Conservation (phyloP, 495 filamentous ascomycete genomes). For the Xylaria palmicola region DNA sequence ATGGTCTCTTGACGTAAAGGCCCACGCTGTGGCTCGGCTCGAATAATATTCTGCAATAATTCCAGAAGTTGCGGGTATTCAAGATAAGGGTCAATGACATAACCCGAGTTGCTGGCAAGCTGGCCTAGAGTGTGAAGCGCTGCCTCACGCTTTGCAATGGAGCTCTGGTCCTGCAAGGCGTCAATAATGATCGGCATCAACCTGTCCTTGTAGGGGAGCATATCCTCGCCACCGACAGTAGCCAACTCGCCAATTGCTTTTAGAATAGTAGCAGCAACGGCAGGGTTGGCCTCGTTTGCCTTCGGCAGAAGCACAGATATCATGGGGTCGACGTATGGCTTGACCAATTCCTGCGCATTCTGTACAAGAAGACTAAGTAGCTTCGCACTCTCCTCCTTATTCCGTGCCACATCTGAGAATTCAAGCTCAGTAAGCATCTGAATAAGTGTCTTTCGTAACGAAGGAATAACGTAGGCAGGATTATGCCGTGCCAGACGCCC, state of each 20-base stretch:
- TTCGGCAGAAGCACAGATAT: slow-evolving; percentile 87
- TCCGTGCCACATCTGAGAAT: slow-evolving; percentile 88
- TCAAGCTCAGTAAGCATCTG: slow-evolving; percentile 94
- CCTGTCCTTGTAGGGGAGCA: slow-evolving; percentile 79
- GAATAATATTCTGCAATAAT: slow-evolving; percentile 89
- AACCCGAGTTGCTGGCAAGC: slow-evolving; percentile 89
- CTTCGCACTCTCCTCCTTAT: slow-evolving; percentile 93
- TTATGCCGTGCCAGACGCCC: slow-evolving; percentile 88
- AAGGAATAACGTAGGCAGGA: slow-evolving; percentile 95
- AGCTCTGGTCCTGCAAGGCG: slow-evolving; percentile 88
- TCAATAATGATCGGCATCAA: slow-evolving; percentile 95
- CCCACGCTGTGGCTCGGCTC: slow-evolving; percentile 77
- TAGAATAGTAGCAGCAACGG: slow-evolving; percentile 88
- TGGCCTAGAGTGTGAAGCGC: slow-evolving; percentile 89
- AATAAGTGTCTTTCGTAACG: slow-evolving; percentile 87
- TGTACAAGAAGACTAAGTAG: slow-evolving; percentile 89
- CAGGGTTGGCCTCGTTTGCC: slow-evolving; percentile 74
- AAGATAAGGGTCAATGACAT: slow-evolving; percentile 94
- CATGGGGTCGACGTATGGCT: slow-evolving; percentile 94
- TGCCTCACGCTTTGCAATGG: slow-evolving; percentile 81
- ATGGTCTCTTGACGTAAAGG: slow-evolving; percentile 89
- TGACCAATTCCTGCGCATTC: slow-evolving; percentile 86
- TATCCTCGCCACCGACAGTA: slow-evolving; percentile 86
- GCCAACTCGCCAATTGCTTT: slow-evolving; percentile 91
- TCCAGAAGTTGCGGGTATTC: slow-evolving; percentile 92